Base-by-base conservation (phyloP, 495 filamentous ascomycete genomes). In the Cercophora samala region DNA sequence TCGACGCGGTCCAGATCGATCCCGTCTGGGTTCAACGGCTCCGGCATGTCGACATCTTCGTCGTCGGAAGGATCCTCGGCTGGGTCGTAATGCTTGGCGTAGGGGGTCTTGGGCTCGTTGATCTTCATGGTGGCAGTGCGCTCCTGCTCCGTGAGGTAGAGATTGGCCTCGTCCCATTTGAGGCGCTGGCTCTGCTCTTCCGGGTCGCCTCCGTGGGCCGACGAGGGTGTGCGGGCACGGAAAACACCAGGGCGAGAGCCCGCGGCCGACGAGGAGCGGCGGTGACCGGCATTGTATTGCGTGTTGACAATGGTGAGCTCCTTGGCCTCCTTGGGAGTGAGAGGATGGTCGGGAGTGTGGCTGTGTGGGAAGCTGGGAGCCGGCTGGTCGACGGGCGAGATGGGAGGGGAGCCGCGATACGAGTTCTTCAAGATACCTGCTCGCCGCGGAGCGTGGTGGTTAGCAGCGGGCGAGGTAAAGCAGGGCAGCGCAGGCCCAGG, bases 51-150 rank as follows among this genome's bases (percentile, higher is more conserved):
- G n/a, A 95, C 80, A 73, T 92, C 83, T 74, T 96, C 89, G 62
- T 89, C 91, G 62, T 89, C 91, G 19, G 83, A 84, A 42, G 92
- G 90, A 66, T 98, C 95, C 72, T 97, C 91, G 37, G 86, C 73
- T 18, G 93, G 93, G 73, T 99, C 93, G 73, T 97, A 97, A 68
- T 91, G 90, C 71, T 87, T 89, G 18, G 92, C 95, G 70, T 92
- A 99, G 0, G 95, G 95, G 19, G 95, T 99, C 84, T 99, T 99
- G 60, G 95, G 95, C 80, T 99, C 95, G 70, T 91, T 89, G 73
- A 99, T 98, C 83, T 98, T 98, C 96, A 98, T 98, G 58, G 94
- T 98, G 32, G 90, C 86, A 46, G 88, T 92, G 75, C 91, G 93
- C 78, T 98, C 91, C 77, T 97, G 95, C 80, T 98, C 95, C 4